phyloP scores from a whole-genome alignment of 768 basidiomycete genomes.

The Dacryopinax primogenitus region DNA sequence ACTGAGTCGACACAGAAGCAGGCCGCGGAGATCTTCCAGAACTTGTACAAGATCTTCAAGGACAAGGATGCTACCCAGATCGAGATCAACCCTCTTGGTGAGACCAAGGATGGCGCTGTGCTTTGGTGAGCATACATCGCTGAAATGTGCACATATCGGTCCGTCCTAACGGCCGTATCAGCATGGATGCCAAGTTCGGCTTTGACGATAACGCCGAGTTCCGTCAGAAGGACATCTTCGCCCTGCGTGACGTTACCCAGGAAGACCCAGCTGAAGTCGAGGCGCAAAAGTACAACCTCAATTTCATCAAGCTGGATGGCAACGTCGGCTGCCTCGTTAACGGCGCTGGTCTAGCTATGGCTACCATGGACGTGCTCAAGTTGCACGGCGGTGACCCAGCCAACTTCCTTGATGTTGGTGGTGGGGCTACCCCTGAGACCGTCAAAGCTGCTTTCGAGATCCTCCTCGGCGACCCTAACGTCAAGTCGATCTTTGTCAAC shows the following conservation, averaged over 20 bases:
- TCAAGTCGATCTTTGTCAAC: constrained; percentile 98
- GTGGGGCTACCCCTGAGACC: constrained; percentile 96
- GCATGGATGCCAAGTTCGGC: constrained; percentile 99
- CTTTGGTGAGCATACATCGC: constrained; percentile 51
- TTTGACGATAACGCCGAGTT: constrained; percentile 99
- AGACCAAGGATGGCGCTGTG: constrained; percentile 80
- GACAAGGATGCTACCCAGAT: constrained; percentile 99
- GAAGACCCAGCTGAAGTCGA: constrained; percentile 97
- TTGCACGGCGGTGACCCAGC: constrained; percentile 94
- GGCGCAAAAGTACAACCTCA: constrained; percentile 88
- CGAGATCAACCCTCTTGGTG: constrained; percentile 96
- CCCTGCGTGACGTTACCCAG: constrained; percentile 80
- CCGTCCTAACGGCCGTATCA: constrained; percentile 24
- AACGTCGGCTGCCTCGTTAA: constrained; percentile 95
- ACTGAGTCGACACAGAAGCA: constrained; percentile 55
- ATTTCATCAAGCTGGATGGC: constrained; percentile 98
- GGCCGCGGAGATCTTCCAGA: constrained; percentile 86
- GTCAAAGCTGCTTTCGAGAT: constrained; percentile 99
- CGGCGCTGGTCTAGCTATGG: constrained; percentile 98
- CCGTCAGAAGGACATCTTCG: constrained; percentile 83
- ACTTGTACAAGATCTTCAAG: constrained; percentile 93
- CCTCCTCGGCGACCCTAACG: constrained; percentile 74
- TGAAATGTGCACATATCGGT: neutral
- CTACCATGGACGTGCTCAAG: constrained; percentile 98
- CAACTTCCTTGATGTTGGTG: constrained; percentile 98